Evolutionary conservation across 2,329 filamentous ascomycete genomes (phyloP).

Genomic region (Penicillium sp.): DNA sequence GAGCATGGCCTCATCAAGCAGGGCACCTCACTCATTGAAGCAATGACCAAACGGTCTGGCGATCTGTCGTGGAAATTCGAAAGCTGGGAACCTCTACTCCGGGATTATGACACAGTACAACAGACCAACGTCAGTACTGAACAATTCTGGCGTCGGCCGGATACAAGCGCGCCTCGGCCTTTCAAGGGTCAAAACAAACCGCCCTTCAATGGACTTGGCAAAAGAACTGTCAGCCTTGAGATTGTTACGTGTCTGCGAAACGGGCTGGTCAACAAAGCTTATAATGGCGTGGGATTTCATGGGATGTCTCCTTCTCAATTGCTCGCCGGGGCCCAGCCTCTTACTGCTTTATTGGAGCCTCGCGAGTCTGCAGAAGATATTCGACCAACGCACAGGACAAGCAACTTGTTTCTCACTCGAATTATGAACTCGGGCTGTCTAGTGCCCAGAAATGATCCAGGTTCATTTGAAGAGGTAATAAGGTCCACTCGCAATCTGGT

Average conservation of each 20-base stretch:
- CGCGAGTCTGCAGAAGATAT: constrained; percentile 19
- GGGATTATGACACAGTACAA: constrained; percentile 23
- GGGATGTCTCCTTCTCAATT: constrained; percentile 30
- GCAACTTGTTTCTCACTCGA: constrained; percentile 44
- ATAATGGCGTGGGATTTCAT: constrained; percentile 36
- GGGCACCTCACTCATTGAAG: constrained; percentile 37
- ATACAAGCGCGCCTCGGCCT: constrained; percentile 13
- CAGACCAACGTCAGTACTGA: constrained; percentile 34
- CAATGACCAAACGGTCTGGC: constrained; percentile 25
- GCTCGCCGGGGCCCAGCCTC: constrained; percentile 15
- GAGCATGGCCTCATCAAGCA: constrained; percentile 42
- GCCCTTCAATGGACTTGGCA: constrained; percentile 39
- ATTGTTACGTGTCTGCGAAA: constrained; percentile 53
- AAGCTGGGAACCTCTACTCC: constrained; percentile 37
- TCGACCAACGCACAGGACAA: constrained; percentile 26
- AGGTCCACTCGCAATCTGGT: constrained; percentile 28
- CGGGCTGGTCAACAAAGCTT: constrained; percentile 45
- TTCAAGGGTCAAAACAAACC: constrained; percentile 15
- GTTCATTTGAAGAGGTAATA: constrained; percentile 39
- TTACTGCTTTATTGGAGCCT: constrained; percentile 21
- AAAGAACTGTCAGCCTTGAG: constrained; percentile 52
- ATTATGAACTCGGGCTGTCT: constrained; percentile 48
- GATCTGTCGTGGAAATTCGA: constrained; percentile 37
- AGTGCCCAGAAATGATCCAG: constrained; percentile 42
- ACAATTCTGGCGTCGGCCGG: constrained; percentile 34